These are phyloP conservation scores for Metrosideros polymorpha DNA, from an alignment of 441 rosid species.

Conservation along the genomic window DNA sequence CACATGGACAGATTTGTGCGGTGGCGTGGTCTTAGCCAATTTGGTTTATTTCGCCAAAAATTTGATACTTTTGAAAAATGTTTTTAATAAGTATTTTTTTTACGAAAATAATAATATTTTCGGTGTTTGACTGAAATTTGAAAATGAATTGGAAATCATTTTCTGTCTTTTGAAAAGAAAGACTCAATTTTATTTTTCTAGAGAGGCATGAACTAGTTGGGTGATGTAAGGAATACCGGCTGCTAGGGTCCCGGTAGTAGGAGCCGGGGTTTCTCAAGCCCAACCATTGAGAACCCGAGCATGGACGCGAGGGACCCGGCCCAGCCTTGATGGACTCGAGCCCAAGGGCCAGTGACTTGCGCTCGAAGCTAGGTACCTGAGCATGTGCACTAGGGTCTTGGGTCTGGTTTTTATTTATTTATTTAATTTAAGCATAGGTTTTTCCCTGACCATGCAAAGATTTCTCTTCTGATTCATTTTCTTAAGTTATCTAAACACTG, in stretches of 20 bases:
- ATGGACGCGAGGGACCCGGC: rapidly evolving
- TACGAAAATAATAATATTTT: background rate
- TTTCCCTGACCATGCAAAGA: rapidly evolving
- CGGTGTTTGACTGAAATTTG: no score
- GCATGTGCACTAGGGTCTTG: background rate
- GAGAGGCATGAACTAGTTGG: background rate
- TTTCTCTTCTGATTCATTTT: background rate
- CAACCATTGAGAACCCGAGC: background rate
- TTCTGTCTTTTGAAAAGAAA: background rate
- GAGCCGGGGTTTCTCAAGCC: background rate
- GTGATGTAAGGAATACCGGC: background rate
- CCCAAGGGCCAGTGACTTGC: background rate
- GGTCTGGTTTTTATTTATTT: no score
- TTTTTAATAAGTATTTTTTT: background rate
- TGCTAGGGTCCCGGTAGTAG: background rate
- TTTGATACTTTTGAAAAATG: background rate
- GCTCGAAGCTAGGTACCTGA: rapidly evolving
- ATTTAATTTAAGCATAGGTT: no score
- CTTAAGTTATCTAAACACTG: rapidly evolving
- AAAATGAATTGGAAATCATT: no score
- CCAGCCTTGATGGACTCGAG: background rate
- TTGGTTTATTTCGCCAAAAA: background rate
- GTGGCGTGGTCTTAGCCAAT: background rate
- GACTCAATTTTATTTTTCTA: background rate
- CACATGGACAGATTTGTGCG: background rate